Evolutionary conservation across 164 flowering plant species (phyloP).

Genomic region (grape (Vitis vinifera)): ASM3070453v1 NC_081811.1:8279501-8280000

Average conservation of each 20-base stretch:
- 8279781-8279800: slow-evolving; percentile 13
- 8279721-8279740: slow-evolving; percentile 1
- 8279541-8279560: no score
- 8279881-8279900: slow-evolving; percentile 5
- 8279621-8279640: slow-evolving; percentile 74
- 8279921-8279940: slow-evolving; percentile 9
- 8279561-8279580: no score
- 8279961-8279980: slow-evolving; percentile 3
- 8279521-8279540: no score
- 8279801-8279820: slow-evolving; percentile 17
- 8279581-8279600: slow-evolving; percentile 51
- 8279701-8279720: slow-evolving; percentile 43
- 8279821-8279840: slow-evolving; percentile 10
- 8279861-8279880: neutral
- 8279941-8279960: slow-evolving; percentile 1
- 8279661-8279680: slow-evolving; percentile 85
- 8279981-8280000: neutral
- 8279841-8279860: neutral
- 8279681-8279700: slow-evolving; percentile 80
- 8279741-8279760: slow-evolving; percentile 7
- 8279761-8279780: neutral
- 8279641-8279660: slow-evolving; percentile 86
- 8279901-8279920: slow-evolving; percentile 10
- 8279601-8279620: slow-evolving; percentile 89
- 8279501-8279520: no score